Percentiles rank a stretch among this genome's conserved stretches.
Conservation (phyloP, 306 rosid genomes). For the Astragalus glycyphyllos region DNA sequence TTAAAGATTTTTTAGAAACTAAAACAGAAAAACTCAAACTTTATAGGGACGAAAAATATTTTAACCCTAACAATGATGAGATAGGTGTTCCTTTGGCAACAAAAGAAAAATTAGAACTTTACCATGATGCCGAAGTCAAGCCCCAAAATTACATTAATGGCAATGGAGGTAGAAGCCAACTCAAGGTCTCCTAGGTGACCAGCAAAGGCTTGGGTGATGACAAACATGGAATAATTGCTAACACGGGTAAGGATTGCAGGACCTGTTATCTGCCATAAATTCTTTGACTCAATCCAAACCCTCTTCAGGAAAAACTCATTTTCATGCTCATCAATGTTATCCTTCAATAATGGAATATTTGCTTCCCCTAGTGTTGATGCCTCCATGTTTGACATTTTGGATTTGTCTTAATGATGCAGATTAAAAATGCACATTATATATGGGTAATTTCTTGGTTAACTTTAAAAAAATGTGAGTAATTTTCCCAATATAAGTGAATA, state of each 20-base stretch:
- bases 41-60: too few relatives aligned
- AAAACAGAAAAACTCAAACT: too few relatives aligned
- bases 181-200: constrained; percentile 78
- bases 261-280: constrained; percentile 77
- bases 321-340: constrained; percentile 4
- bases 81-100: too few relatives aligned
- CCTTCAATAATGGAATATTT: constrained; percentile 50
- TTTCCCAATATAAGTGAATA: background rate
- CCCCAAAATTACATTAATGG: constrained; percentile 61
- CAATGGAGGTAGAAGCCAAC: constrained; percentile 69
- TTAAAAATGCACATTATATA: background rate
- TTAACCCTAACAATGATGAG: too few relatives aligned
- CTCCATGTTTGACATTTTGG: constrained; percentile 41
- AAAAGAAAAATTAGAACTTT: constrained; percentile 1
- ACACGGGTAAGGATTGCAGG: constrained; percentile 70
- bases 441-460: too few relatives aligned
- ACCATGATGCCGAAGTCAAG: constrained; percentile 66
- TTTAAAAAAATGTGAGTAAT: too few relatives aligned
- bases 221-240: constrained; percentile 56
- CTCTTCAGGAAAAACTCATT: background rate
- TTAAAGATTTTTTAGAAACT: too few relatives aligned
- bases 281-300: constrained; percentile 65
- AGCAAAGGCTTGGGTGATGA: constrained; percentile 76
- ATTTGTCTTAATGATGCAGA: background rate
- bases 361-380: constrained; percentile 41